Conservation (phyloP, 805 yeast species). For the Lipomyces kockii region DNA sequence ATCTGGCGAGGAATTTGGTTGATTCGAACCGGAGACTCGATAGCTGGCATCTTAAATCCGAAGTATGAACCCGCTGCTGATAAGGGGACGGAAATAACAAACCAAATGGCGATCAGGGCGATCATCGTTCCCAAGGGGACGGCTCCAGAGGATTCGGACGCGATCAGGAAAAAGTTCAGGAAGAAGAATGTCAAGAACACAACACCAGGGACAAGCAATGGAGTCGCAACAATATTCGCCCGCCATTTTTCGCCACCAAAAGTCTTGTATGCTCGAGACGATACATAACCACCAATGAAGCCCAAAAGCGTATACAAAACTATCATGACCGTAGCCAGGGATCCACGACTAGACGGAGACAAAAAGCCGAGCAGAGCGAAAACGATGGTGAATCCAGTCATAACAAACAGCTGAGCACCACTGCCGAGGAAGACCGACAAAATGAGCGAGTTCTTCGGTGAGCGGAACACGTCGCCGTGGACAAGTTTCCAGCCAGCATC, state of each 20-base stretch:
- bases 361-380: conserved; percentile 88
- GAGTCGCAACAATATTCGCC: conserved; percentile 79
- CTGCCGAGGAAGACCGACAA: conserved; percentile 84
- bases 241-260: conserved; percentile 95
- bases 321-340: conserved; percentile 88
- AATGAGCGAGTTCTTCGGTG: conserved; percentile 71
- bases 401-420: conserved; percentile 81
- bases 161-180: conserved; percentile 80
- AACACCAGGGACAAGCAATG: conserved; percentile 80
- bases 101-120: conserved; percentile 84
- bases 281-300: conserved; percentile 81
- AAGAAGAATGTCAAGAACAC: conserved; percentile 66
- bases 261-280: conserved; percentile 81
- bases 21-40: conserved; percentile 79
- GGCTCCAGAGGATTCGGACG: conserved; percentile 86
- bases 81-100: conserved; percentile 79
- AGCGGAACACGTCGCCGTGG: conserved; percentile 92
- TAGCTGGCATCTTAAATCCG: conserved; percentile 64
- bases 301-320: conserved; percentile 81
- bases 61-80: conserved; percentile 81
- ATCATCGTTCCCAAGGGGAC: conserved; percentile 89
- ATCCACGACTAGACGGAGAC: conserved; percentile 94
- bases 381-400: conserved; percentile 70
- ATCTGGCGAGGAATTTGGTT: conserved; percentile 97
- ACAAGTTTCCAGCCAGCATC: conserved; percentile 97